These are phyloP conservation scores for Suillus hirtellus DNA, from an alignment of 768 basidiomycete genomes.

Conservation along the genomic window DNA sequence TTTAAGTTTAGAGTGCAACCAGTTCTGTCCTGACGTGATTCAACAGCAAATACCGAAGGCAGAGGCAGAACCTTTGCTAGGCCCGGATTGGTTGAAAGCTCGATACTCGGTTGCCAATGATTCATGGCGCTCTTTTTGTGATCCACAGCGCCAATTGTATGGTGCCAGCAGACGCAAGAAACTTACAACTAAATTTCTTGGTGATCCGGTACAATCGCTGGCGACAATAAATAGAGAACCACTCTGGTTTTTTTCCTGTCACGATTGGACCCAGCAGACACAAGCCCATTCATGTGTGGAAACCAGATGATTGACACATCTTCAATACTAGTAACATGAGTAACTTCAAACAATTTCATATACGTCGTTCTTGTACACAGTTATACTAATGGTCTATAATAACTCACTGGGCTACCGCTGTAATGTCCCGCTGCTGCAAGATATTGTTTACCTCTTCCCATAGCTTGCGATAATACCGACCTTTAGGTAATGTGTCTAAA, in stretches of 20 bases:
- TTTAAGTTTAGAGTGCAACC: background rate
- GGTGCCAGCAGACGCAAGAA: background rate
- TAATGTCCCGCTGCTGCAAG: background rate
- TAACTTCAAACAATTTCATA: background rate
- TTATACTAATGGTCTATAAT: background rate
- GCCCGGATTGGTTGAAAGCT: conserved; percentile 5
- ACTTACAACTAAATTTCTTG: background rate
- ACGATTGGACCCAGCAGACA: background rate
- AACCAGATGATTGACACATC: background rate
- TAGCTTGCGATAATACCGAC: background rate
- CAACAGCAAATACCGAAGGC: background rate
- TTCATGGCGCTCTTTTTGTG: background rate
- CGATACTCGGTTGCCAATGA: conserved; percentile 1
- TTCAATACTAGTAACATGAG: background rate
- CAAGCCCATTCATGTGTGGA: background rate
- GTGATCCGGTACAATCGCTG: background rate
- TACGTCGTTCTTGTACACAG: background rate
- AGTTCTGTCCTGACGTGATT: background rate
- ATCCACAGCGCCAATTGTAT: background rate
- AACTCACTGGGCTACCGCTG: background rate
- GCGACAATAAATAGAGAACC: background rate
- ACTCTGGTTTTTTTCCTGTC: background rate
- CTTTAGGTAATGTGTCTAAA: background rate
- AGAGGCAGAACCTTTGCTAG: background rate
- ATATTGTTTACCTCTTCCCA: conserved; percentile 6